phyloP scores from a whole-genome alignment of 2,329 filamentous ascomycete species.

The Acephala macrosclerotiorum region DNA sequence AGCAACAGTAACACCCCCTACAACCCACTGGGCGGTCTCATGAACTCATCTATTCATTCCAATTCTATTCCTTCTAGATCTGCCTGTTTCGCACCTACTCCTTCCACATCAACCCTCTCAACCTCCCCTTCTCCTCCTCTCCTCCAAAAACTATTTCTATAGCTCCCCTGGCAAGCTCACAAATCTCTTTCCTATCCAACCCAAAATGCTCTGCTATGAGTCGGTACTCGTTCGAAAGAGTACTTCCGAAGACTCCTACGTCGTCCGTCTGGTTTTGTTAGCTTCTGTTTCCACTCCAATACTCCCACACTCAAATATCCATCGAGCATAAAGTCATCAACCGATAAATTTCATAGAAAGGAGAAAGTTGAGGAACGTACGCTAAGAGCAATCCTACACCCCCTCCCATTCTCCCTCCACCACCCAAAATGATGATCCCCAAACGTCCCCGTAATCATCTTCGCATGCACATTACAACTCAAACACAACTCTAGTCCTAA shows the following conservation, averaged over 20 bases:
- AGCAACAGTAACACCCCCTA: neutral
- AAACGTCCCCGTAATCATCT: constrained; percentile 71
- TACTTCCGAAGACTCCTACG: constrained; percentile 81
- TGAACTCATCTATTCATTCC: neutral
- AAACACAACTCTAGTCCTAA: constrained; percentile 79
- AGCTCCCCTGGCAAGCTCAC: constrained; percentile 64
- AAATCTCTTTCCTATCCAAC: constrained; percentile 56
- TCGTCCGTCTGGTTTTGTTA: constrained; percentile 73
- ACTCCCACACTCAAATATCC: neutral
- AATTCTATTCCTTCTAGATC: neutral
- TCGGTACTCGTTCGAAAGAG: constrained; percentile 78
- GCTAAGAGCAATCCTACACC: constrained; percentile 69
- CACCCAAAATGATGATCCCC: constrained; percentile 78
- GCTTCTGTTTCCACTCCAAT: neutral
- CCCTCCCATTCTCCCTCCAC: constrained; percentile 71
- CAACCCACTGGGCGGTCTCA: neutral
- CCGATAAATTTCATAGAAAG: neutral
- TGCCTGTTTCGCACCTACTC: no score
- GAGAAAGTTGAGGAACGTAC: constrained; percentile 57
- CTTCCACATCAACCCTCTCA: constrained; percentile 59
- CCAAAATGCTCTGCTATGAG: constrained; percentile 76
- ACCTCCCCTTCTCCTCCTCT: constrained; percentile 64
- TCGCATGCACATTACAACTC: constrained; percentile 81
- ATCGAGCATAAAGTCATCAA: neutral
- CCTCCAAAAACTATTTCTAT: constrained; percentile 73